phyloP scores from a whole-genome alignment of 176 grass and related monocot species.

The Dendrocalamus sinicus region DNA sequence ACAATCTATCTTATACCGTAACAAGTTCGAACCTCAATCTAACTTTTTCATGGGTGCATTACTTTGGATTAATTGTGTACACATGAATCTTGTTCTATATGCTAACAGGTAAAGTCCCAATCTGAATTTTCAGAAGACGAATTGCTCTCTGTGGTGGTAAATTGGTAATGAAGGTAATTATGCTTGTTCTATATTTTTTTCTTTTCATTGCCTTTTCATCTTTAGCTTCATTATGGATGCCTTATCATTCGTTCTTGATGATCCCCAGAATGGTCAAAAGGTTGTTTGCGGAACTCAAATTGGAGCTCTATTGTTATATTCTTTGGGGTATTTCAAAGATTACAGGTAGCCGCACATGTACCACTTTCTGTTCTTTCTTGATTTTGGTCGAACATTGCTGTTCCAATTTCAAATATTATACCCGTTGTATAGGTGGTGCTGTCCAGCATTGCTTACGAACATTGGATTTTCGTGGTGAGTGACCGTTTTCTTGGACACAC shows the following conservation, averaged over 20 bases:
- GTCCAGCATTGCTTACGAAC: no score
- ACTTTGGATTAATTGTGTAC: slow-evolving; percentile 25
- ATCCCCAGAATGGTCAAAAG: slow-evolving; percentile 52
- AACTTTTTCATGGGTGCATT: neutral
- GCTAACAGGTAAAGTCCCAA: slow-evolving; percentile 63
- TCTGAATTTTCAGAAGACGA: slow-evolving; percentile 99
- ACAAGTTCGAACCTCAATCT: no score
- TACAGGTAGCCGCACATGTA: slow-evolving; percentile 44
- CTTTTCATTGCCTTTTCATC: slow-evolving; percentile 4
- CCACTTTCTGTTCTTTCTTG: neutral
- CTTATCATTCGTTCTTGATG: slow-evolving; percentile 22
- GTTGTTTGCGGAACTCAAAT: slow-evolving; percentile 63
- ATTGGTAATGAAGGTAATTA: slow-evolving; percentile 79
- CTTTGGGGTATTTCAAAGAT: slow-evolving; percentile 65
- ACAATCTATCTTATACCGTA: no score
- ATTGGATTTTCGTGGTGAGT: slow-evolving; percentile 48
- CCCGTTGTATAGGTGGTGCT: no score
- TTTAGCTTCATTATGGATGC: slow-evolving; percentile 4
- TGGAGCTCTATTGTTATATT: slow-evolving; percentile 54
- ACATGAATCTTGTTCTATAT: slow-evolving; percentile 30
- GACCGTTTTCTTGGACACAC: slow-evolving; percentile 81
- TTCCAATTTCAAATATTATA: no score
- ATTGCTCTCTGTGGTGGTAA: slow-evolving; percentile 70
- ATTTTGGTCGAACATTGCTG: neutral
- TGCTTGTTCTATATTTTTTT: neutral